Evolutionary conservation across 306 rosid species (phyloP), one percentile per base, ranked within the genome.

Genomic region (Glycine latifolia): DNA sequence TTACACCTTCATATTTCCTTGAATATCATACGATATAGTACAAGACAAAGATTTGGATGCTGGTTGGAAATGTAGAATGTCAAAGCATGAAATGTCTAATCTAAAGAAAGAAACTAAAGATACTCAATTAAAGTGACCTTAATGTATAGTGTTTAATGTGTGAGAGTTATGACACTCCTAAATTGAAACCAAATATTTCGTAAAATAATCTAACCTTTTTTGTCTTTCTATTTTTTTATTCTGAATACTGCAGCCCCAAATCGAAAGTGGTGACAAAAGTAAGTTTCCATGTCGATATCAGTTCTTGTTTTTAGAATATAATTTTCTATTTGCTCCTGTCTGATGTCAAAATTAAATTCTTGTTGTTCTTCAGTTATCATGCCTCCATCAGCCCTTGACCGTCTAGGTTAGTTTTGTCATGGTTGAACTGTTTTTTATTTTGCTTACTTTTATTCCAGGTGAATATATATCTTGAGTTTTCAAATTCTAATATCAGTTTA

Each of bases 311-410:
- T 72, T 62, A 16, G 78, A 81, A 55, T 71, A 74, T 68, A 31
- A 3, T 39, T 13, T 73, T 62, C 50, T 53, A 9, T 80, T 49
- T 47, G 53, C 60, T 63, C 70, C 7, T 72, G 49, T 41, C 83
- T 86, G 53, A 84, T 85, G 15, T 66, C 74, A 3, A 54, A 26
- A 67, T 60, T 54, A 43, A 72, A 52, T n/a, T 52, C 20, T 82
- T 67, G 16, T 56, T 43, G 50, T 90, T 71, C 78, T 83, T 73
- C 97, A 93, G 99, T 96, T 85, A 96, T 96, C 87, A 96, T 96
- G 99, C 99, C 99, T 79, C 98, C 99, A 67, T 96, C 98, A 7
- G 99, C 99, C 84, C 97, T 96, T 81, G 99, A 96, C 75, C 99
- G 97, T 61, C 94, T 96, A 31, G 99, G 99, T 96, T 84, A 89